Evolutionary conservation across 2,329 filamentous ascomycete genomes (phyloP), one percentile per base, ranked within the genome.

Genomic region (Neoarthrinium moseri): DNA sequence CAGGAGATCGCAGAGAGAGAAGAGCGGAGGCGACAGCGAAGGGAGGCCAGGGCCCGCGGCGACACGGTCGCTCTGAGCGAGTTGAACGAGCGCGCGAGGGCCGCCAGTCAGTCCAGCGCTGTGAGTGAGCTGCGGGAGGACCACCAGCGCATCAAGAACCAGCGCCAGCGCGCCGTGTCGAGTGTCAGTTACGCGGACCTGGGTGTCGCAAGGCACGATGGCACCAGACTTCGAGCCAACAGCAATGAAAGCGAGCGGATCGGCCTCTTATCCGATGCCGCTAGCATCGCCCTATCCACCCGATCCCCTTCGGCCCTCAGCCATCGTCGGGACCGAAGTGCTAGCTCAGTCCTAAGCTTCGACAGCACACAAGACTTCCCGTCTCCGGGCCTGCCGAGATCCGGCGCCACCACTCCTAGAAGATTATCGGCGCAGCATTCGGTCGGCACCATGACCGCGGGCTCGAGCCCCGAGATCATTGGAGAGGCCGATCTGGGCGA

Each of bases 101-200:
- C 66, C 2, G 68, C 70, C 3, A 66, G 63, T 48, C 62, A 69
- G 18, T 69, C 70, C 27, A 77, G 77, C n/a, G 73, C 75, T 11
- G 75, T 88, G 34, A 78, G 84, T 23, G 81, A 82, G 11, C 67
- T 83, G 27, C 75, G 81, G 15, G 64, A 67, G n/a, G 69, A 76
- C 26, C 78, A 83, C 50, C 73, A 77, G 8, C 72, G 77, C 8
- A 69, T 82, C 34, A 81, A 79, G 57, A 74, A 77, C 12, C 73
- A 74, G 50, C 76, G 87, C 15, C 80, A 86, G 46, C 76, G 85
- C 21, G 77, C 86, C 13, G 83, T 90, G 4, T 88, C 86, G 35
- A 85, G 83, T 46, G 89, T 94, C 15, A 83, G 83, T 34, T 94
- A 94, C 56, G 86, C 79, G 8, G 86, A 89, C 33, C 65, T 94